Evolutionary conservation across 2,329 filamentous ascomycete species (phyloP).

Genomic region (Talaromyces islandicus): DNA sequence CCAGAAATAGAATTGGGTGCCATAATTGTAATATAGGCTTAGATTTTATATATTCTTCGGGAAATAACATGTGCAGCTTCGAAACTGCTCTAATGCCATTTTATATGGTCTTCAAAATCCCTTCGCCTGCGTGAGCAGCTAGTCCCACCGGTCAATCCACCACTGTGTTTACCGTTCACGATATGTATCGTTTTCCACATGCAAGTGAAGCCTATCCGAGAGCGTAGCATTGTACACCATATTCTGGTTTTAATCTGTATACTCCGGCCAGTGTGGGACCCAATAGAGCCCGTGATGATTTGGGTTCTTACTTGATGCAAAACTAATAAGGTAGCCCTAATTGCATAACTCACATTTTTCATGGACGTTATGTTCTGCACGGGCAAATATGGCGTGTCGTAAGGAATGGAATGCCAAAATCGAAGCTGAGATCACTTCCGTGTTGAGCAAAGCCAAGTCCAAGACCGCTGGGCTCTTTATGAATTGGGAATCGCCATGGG

Average conservation of each 20-base stretch:
- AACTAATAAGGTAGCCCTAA: not conserved
- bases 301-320: not conserved
- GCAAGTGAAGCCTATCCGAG: not conserved
- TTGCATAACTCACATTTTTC: not conserved
- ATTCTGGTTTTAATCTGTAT: not conserved
- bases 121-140: not conserved
- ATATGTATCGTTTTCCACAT: not conserved
- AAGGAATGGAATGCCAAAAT: not conserved
- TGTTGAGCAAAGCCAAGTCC: not conserved
- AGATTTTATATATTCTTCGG: too few species aligned
- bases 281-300: not conserved
- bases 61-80: too few species aligned
- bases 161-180: not conserved
- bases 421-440: not conserved
- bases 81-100: not conserved
- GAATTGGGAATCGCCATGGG: not conserved
- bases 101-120: not conserved
- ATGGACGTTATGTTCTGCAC: not conserved
- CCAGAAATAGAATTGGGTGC: too few species aligned
- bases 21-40: not conserved
- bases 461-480: not conserved
- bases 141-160: not conserved
- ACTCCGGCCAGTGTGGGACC: not conserved
- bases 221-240: not conserved
- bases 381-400: not conserved